These are phyloP conservation scores for Starmerella sp. DNA, from an alignment of 805 yeast genomes.

Conservation along the genomic window DNA sequence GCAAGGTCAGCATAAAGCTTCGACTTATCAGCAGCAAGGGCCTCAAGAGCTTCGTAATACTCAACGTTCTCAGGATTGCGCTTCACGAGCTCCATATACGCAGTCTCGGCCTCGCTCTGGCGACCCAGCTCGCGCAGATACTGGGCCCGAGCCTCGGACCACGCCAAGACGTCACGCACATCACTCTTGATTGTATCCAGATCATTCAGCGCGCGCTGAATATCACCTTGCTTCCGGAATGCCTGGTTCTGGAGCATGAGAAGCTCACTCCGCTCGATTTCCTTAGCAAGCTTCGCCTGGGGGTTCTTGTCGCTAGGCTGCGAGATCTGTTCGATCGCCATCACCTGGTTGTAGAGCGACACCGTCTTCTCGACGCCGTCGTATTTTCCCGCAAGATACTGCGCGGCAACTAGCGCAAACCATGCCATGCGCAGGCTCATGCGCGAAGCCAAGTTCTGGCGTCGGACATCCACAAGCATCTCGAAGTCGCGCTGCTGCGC, in stretches of 20 bases:
- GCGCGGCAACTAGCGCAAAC: slow-evolving; percentile 42
- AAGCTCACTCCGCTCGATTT: slow-evolving; percentile 73
- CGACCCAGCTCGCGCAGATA: slow-evolving; percentile 47
- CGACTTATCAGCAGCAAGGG: slow-evolving; percentile 36
- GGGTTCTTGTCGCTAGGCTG: slow-evolving; percentile 9
- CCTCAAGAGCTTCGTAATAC: slow-evolving; percentile 59
- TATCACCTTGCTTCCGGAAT: slow-evolving; percentile 52
- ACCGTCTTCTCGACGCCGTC: slow-evolving; percentile 61
- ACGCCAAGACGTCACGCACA: slow-evolving; percentile 42
- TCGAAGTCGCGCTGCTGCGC: slow-evolving; percentile 68
- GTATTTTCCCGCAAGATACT: slow-evolving; percentile 59
- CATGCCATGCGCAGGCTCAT: slow-evolving; percentile 22
- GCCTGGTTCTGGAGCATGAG: slow-evolving; percentile 59
- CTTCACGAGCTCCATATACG: slow-evolving; percentile 58
- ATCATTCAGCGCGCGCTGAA: slow-evolving; percentile 50
- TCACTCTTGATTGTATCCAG: slow-evolving; percentile 33
- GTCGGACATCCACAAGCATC: slow-evolving; percentile 51
- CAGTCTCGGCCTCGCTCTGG: slow-evolving; percentile 47
- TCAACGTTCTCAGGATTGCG: slow-evolving; percentile 72
- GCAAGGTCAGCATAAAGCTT: slow-evolving; percentile 52
- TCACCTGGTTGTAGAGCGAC: slow-evolving; percentile 60
- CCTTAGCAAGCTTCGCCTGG: slow-evolving; percentile 32
- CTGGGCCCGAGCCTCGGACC: slow-evolving; percentile 56
- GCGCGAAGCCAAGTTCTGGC: slow-evolving; percentile 51
- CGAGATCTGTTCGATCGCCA: slow-evolving; percentile 31